Percentiles rank a stretch among this genome's conserved stretches.
Conservation (phyloP, 2,329 filamentous ascomycete species). For the Emergomyces pasteurianus region DNA sequence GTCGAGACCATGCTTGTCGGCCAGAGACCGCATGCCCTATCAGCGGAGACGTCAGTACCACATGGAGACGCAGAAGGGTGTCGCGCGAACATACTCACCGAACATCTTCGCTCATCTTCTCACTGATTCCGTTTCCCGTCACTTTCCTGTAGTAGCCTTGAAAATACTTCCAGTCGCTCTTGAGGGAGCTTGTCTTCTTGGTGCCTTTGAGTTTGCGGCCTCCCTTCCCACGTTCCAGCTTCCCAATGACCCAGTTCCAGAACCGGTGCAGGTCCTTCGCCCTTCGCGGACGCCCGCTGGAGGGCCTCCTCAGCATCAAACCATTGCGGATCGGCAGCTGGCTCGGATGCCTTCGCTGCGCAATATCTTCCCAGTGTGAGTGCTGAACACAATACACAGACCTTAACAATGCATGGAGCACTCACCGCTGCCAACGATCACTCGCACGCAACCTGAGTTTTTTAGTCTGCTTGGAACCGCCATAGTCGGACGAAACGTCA, state of each 20-base stretch:
- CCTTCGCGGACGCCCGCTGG: conserved; percentile 7
- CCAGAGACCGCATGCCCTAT: conserved; percentile 12
- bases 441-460: conserved; percentile 9
- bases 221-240: conserved; percentile 11
- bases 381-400: not conserved
- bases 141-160: conserved; percentile 12
- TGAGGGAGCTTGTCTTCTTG: conserved; percentile 10
- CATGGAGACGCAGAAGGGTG: conserved; percentile 1
- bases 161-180: conserved; percentile 16
- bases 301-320: conserved; percentile 11
- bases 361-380: conserved; percentile 11
- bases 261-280: conserved; percentile 15
- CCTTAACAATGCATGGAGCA: conserved; percentile 1
- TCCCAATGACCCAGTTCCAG: conserved; percentile 13
- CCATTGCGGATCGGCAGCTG: conserved; percentile 11
- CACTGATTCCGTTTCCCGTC: conserved; percentile 9
- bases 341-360: conserved; percentile 11
- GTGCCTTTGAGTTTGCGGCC: conserved; percentile 9
- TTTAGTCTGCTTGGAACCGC: conserved; percentile 11
- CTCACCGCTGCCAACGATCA: conserved; percentile 11
- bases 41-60: conserved; percentile 3
- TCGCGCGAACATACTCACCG: conserved; percentile 8
- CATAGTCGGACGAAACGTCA: conserved; percentile 13
- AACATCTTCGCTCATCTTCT: conserved; percentile 11
- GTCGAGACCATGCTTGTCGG: conserved; percentile 11